Evolutionary conservation across 2,329 filamentous ascomycete genomes (phyloP).

Genomic region (Didymella exigua): DNA sequence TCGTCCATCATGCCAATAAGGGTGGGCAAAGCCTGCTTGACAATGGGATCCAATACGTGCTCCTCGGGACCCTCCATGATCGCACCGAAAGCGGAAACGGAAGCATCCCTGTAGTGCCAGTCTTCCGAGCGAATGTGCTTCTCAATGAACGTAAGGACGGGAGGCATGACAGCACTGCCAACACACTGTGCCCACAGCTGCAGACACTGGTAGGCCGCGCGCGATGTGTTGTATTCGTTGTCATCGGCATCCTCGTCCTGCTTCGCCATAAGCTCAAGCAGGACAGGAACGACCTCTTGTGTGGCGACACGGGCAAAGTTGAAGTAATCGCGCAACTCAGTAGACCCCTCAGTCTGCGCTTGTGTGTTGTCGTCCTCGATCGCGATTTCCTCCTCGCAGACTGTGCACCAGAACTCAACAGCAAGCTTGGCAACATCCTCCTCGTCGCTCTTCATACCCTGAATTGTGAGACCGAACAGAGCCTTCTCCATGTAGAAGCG

Average conservation of each 20-base stretch:
- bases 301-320: constrained; percentile 95
- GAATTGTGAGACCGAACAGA: constrained; percentile 92
- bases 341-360: constrained; percentile 71
- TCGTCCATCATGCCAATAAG: constrained; percentile 94
- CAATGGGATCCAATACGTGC: constrained; percentile 86
- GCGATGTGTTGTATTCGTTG: constrained; percentile 96
- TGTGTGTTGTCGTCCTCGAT: constrained; percentile 96
- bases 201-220: constrained; percentile 94
- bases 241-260: constrained; percentile 97
- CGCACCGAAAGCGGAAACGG: constrained; percentile 94
- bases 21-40: constrained; percentile 92
- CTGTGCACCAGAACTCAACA: constrained; percentile 99
- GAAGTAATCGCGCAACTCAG: constrained; percentile 89
- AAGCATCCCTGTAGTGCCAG: constrained; percentile 94
- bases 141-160: constrained; percentile 91
- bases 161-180: constrained; percentile 78
- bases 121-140: constrained; percentile 86
- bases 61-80: constrained; percentile 99
- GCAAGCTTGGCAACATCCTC: constrained; percentile 98
- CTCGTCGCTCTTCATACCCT: constrained; percentile 97
- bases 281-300: constrained; percentile 89
- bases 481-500: constrained; percentile 99
- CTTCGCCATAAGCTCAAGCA: constrained; percentile 87
- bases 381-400: constrained; percentile 96
- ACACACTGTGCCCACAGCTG: constrained; percentile 95